phyloP scores from a whole-genome alignment of 805 yeast species.

The Huiozyma naganishii region DNA sequence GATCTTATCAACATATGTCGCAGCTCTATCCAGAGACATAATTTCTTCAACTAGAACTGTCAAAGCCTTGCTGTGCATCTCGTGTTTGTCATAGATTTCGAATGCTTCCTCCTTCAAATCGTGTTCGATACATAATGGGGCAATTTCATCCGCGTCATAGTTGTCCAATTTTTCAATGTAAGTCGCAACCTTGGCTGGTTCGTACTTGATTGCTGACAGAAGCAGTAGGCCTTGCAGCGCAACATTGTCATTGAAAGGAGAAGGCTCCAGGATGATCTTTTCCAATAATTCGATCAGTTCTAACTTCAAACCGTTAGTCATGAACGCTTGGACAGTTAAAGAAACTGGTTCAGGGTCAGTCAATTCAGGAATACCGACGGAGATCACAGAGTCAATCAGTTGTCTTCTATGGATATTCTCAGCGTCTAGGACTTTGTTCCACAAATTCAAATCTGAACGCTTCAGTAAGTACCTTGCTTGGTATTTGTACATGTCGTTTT shows the following conservation, averaged over 20 bases:
- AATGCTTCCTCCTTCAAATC: slow-evolving; percentile 89
- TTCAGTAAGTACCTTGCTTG: slow-evolving; percentile 92
- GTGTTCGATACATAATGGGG: slow-evolving; percentile 81
- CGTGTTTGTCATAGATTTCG: slow-evolving; percentile 80
- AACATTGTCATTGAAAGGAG: slow-evolving; percentile 91
- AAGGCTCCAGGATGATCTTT: slow-evolving; percentile 92
- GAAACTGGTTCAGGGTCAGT: slow-evolving; percentile 91
- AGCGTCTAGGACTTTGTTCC: slow-evolving; percentile 66
- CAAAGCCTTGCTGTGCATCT: slow-evolving; percentile 68
- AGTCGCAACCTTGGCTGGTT: slow-evolving; percentile 68
- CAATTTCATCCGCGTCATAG: slow-evolving; percentile 89
- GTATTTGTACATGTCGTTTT: slow-evolving; percentile 95
- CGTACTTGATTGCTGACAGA: slow-evolving; percentile 93
- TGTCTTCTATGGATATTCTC: slow-evolving; percentile 84
- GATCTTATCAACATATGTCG: slow-evolving; percentile 80
- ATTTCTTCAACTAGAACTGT: slow-evolving; percentile 85
- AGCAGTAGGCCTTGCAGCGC: slow-evolving; percentile 88
- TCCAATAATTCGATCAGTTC: slow-evolving; percentile 92
- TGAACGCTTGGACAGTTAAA: slow-evolving; percentile 85
- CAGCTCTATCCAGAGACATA: slow-evolving; percentile 91
- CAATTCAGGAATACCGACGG: slow-evolving; percentile 91
- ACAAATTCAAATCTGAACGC: slow-evolving; percentile 76
- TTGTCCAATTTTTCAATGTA: slow-evolving; percentile 85
- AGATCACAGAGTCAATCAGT: slow-evolving; percentile 86
- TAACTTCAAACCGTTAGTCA: slow-evolving; percentile 86